Conservation (phyloP, 78 protist species). For the Mantamonas sphyraenae region DNA sequence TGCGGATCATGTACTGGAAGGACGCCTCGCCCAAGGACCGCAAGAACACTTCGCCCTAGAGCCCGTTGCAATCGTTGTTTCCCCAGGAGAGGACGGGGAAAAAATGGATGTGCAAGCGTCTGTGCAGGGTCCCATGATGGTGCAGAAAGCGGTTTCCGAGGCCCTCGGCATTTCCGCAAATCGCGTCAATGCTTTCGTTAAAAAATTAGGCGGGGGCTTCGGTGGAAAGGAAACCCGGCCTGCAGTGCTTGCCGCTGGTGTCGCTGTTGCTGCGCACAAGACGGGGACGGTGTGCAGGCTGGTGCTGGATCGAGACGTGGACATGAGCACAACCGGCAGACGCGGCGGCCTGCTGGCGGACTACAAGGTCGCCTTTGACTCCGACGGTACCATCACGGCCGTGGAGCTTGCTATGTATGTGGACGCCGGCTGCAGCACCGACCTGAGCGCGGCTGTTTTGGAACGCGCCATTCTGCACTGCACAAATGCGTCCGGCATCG, state of each 20-base stretch:
- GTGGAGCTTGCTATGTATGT: conserved; percentile 18
- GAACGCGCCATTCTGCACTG: conserved; percentile 70
- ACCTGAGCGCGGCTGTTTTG: conserved; percentile 68
- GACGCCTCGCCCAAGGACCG: too few species aligned
- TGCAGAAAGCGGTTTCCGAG: conserved; percentile 48
- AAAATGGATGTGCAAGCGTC: conserved; percentile 43
- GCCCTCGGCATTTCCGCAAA: conserved; percentile 64
- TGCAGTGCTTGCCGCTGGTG: conserved; percentile 19
- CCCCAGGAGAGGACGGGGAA: conserved; percentile 79
- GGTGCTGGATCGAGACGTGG: conserved; percentile 56
- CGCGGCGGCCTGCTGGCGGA: conserved; percentile 12
- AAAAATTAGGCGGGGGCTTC: conserved; percentile 95
- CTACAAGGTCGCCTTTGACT: conserved; percentile 57
- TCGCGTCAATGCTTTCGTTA: conserved; percentile 38
- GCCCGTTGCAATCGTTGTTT: conserved; percentile 54
- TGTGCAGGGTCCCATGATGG: conserved; percentile 76
- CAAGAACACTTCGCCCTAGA: conserved; percentile 96
- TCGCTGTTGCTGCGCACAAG: conserved; percentile 62
- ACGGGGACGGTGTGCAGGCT: conserved; percentile 54
- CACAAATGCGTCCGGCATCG: conserved; percentile 74
- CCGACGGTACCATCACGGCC: conserved; percentile 47
- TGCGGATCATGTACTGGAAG: too few species aligned
- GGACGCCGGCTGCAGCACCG: conserved; percentile 80
- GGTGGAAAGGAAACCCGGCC: conserved; percentile 92
- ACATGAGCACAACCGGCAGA: too few species aligned